Evolutionary conservation across 164 flowering plant species (phyloP).

Genomic region (Tinospora cordifolia): DNA sequence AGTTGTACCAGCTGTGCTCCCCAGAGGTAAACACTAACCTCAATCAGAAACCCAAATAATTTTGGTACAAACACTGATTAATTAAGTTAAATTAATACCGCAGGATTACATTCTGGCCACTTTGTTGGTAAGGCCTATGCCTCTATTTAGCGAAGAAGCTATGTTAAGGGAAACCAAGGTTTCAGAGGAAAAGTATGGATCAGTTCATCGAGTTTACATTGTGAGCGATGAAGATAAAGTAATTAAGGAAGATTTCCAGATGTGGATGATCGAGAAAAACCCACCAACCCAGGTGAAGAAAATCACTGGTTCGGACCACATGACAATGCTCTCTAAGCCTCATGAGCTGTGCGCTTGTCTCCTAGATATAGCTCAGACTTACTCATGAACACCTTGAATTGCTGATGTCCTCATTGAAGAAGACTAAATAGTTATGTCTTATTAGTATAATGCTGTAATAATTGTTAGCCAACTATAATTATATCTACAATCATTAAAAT

Average conservation of each 20-base stretch:
- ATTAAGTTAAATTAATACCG: too few species aligned
- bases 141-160: not conserved
- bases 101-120: conserved; percentile 16
- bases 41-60: too few species aligned
- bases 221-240: conserved; percentile 13
- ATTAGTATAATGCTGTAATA: too few species aligned
- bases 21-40: too few species aligned
- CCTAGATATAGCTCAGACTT: too few species aligned
- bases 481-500: too few species aligned
- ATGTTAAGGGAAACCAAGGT: not conserved
- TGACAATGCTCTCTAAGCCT: conserved; percentile 26
- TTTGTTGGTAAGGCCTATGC: conserved; percentile 6
- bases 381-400: too few species aligned
- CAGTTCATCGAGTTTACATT: conserved; percentile 12
- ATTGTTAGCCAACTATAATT: too few species aligned
- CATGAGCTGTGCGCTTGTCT: conserved; percentile 11
- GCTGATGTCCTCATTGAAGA: too few species aligned
- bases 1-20: conserved; percentile 24
- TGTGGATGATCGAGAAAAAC: conserved; percentile 15
- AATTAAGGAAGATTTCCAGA: conserved; percentile 10
- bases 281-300: conserved; percentile 10
- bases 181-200: conserved; percentile 14
- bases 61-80: too few species aligned
- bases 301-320: conserved; percentile 18
- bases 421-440: too few species aligned